Conservation (phyloP, 106 monocot species). For the Iris macrosiphon region DNA sequence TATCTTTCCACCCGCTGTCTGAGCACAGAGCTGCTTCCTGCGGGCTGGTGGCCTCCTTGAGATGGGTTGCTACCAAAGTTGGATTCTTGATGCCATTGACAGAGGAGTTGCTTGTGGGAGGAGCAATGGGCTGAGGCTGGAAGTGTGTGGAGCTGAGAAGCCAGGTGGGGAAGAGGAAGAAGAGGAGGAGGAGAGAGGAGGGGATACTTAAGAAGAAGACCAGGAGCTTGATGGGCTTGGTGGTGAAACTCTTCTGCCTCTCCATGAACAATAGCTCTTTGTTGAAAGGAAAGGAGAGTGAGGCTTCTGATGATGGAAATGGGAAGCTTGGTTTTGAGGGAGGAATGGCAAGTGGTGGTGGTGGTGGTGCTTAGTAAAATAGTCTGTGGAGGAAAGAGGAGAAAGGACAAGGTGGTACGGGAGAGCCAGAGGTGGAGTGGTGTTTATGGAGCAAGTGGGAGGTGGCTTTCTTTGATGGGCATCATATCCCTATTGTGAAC, state of each 20-base stretch:
- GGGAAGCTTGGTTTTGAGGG: no score
- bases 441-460: no score
- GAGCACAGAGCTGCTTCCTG: conserved; percentile 6
- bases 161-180: conserved; percentile 34
- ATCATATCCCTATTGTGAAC: no score
- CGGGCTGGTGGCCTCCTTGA: conserved; percentile 1
- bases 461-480: no score
- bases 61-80: conserved; percentile 2
- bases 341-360: no score
- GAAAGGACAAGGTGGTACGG: no score
- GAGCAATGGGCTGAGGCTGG: neutral
- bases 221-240: conserved; percentile 33
- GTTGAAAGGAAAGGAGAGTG: neutral
- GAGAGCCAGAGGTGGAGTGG: no score
- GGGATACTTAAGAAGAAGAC: conserved; percentile 43
- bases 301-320: no score
- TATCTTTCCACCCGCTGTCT: conserved; percentile 14
- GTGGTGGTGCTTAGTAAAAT: no score
- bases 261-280: conserved; percentile 54
- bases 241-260: conserved; percentile 52
- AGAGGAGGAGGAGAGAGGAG: conserved; percentile 50
- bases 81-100: neutral
- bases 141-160: conserved; percentile 10
- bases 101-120: conserved; percentile 1
- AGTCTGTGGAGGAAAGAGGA: no score